phyloP scores from a whole-genome alignment of 495 filamentous ascomycete genomes.

The Rusavskia elegans region DNA sequence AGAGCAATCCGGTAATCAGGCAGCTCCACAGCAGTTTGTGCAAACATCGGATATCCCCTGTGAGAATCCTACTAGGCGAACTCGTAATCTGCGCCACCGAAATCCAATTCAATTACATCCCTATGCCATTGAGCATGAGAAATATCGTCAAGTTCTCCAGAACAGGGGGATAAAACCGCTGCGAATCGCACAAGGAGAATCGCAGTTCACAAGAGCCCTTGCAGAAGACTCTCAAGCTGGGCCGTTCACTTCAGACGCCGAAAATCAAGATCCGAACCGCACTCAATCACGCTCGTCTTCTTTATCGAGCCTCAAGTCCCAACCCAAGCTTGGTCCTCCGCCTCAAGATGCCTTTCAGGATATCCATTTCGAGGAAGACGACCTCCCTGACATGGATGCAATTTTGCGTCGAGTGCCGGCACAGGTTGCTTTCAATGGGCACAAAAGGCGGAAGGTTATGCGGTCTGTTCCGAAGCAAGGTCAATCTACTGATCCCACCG shows the following conservation, averaged over 20 bases:
- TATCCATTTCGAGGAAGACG: conserved; percentile 7
- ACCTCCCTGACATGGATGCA: conserved; percentile 14
- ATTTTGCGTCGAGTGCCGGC: conserved; percentile 3
- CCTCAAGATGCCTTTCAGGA: not conserved
- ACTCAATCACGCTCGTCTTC: not conserved
- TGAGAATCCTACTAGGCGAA: not conserved
- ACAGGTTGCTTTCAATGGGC: conserved; percentile 6
- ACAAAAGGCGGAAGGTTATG: conserved; percentile 23
- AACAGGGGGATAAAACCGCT: conserved; percentile 48
- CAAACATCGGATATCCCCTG: not conserved
- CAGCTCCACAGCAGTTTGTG: not conserved
- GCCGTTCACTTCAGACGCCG: conserved; percentile 28
- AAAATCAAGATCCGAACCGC: conserved; percentile 1
- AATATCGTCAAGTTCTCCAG: conserved; percentile 43
- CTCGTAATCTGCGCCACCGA: conserved; percentile 39
- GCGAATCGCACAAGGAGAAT: conserved; percentile 24
- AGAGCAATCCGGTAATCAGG: not conserved
- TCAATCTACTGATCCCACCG: not conserved
- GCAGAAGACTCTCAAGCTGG: conserved; percentile 33
- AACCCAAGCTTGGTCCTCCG: not conserved
- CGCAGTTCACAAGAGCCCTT: conserved; percentile 10
- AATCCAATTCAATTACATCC: conserved; percentile 66
- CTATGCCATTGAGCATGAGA: conserved; percentile 51
- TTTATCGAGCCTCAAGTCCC: not conserved
- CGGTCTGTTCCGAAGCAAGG: conserved; percentile 13